These are phyloP conservation scores for Chlamydomonas sphaeroides DNA, from an alignment of 139 green algal genomes.

Conservation along the genomic window DNA sequence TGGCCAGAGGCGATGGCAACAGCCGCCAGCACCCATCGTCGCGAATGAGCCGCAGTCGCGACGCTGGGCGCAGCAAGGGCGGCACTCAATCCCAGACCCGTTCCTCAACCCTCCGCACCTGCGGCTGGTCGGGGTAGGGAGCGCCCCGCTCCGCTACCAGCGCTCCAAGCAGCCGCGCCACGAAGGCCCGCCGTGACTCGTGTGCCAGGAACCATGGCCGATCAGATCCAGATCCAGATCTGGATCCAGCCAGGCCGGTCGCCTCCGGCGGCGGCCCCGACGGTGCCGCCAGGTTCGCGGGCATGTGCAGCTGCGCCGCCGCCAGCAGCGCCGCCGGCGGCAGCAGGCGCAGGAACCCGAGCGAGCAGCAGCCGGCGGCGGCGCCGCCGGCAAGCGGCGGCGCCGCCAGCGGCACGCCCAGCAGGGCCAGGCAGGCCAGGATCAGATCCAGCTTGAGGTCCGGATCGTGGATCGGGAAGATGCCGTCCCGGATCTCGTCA, in stretches of 20 bases:
- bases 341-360: conserved; percentile 11
- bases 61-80: too few relatives aligned
- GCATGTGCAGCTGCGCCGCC: background rate
- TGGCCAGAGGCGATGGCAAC: too few relatives aligned
- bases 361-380: background rate
- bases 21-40: too few relatives aligned
- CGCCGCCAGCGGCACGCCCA: conserved; percentile 65
- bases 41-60: too few relatives aligned
- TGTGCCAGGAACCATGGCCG: conserved; percentile 26
- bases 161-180: conserved; percentile 29
- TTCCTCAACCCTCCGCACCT: too few relatives aligned
- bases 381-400: background rate
- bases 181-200: conserved; percentile 29
- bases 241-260: background rate
- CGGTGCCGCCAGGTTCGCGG: background rate
- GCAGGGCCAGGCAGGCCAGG: conserved; percentile 60
- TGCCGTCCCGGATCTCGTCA: conserved; percentile 40
- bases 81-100: too few relatives aligned
- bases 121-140: background rate
- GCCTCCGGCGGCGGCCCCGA: background rate
- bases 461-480: conserved; percentile 51
- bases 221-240: background rate
- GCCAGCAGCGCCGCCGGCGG: background rate
- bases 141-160: background rate
- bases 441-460: conserved; percentile 51